A percentile compares a stretch with the other conserved stretches of the same genome.
phyloP scores from a whole-genome alignment of 768 basidiomycete species.

The Psilocybe sp. region DNA sequence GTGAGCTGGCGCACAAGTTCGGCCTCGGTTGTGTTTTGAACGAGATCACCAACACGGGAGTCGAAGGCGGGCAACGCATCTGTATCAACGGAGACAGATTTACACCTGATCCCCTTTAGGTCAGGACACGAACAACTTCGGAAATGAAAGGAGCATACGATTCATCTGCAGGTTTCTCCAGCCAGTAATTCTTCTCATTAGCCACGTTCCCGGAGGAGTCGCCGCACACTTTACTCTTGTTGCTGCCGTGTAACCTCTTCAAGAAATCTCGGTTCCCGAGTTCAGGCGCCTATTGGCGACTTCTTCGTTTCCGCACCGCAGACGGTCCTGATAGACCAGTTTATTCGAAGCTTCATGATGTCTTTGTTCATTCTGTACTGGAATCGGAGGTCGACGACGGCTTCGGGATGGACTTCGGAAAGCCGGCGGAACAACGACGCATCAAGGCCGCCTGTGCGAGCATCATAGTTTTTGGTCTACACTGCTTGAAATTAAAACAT shows the following conservation, averaged over 20 bases:
- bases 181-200: conserved; percentile 55
- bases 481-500: not conserved
- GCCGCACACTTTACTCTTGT: not conserved
- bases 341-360: conserved; percentile 91
- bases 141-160: conserved; percentile 40
- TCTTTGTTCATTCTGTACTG: conserved; percentile 98
- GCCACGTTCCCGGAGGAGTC: conserved; percentile 1
- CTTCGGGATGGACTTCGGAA: conserved; percentile 81
- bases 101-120: conserved; percentile 51
- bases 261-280: conserved; percentile 50
- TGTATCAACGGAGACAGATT: conserved; percentile 93
- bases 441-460: conserved; percentile 85
- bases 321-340: conserved; percentile 76
- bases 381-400: conserved; percentile 80
- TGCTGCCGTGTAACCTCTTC: conserved; percentile 36
- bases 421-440: conserved; percentile 86
- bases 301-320: conserved; percentile 74
- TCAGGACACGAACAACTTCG: not conserved
- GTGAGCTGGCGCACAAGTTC: conserved; percentile 63
- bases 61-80: conserved; percentile 78
- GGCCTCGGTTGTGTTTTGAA: conserved; percentile 88
- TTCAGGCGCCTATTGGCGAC: conserved; percentile 60
- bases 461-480: conserved; percentile 78
- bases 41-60: conserved; percentile 80
- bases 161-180: conserved; percentile 58